Conservation (phyloP, 495 filamentous ascomycete species). For the Thozetella sp. region DNA sequence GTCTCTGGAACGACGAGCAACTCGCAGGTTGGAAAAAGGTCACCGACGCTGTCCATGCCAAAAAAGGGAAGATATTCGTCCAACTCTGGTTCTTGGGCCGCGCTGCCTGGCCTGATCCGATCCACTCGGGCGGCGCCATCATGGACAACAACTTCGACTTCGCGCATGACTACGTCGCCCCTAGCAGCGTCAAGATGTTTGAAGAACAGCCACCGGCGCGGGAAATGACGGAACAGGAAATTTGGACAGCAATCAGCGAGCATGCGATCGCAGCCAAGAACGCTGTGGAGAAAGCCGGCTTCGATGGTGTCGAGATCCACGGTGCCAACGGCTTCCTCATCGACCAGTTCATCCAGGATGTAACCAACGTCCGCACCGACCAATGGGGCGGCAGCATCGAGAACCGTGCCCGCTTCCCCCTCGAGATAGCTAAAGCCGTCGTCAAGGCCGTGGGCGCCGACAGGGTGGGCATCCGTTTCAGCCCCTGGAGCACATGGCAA, state of each 20-base stretch:
- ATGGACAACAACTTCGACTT: neutral
- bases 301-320: slow-evolving; percentile 77
- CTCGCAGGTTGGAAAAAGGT: slow-evolving; percentile 50
- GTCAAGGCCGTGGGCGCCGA: slow-evolving; percentile 61
- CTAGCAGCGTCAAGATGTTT: neutral
- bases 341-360: slow-evolving; percentile 71
- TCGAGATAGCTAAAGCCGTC: slow-evolving; percentile 58
- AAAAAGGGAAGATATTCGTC: slow-evolving; percentile 53
- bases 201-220: slow-evolving; percentile 29
- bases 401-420: slow-evolving; percentile 62
- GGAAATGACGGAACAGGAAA: slow-evolving; percentile 55
- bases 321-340: slow-evolving; percentile 73
- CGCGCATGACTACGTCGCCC: neutral
- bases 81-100: slow-evolving; percentile 58
- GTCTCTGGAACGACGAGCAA: slow-evolving; percentile 49
- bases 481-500: slow-evolving; percentile 62
- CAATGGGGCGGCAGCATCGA: slow-evolving; percentile 67
- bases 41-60: slow-evolving; percentile 53
- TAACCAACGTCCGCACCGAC: slow-evolving; percentile 63
- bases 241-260: slow-evolving; percentile 46
- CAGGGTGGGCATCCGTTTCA: slow-evolving; percentile 61
- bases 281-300: slow-evolving; percentile 62
- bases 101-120: slow-evolving; percentile 19
- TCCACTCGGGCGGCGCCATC: neutral
- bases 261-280: slow-evolving; percentile 59